Percentiles rank a stretch among this genome's conserved stretches.
Evolutionary conservation across 2,329 filamentous ascomycete genomes (phyloP).

Genomic region (Cryphonectria carpinicola): DNA sequence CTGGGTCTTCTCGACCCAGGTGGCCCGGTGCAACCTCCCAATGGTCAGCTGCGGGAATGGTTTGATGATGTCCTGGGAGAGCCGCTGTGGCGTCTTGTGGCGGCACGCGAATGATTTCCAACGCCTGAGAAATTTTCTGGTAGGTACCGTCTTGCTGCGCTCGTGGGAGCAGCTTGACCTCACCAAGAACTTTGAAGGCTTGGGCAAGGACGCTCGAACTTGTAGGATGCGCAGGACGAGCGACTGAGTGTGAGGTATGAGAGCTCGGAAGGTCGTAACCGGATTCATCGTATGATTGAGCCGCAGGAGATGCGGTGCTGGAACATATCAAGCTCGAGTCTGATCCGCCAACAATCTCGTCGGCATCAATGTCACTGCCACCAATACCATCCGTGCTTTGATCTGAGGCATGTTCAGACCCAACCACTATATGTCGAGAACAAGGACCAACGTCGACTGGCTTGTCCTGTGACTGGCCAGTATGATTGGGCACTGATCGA

Average conservation of each 20-base stretch:
- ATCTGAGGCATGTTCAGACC: not conserved
- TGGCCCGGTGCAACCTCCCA: slow-evolving; percentile 22
- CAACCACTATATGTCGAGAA: not conserved
- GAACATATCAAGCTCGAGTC: no score
- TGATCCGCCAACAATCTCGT: not conserved
- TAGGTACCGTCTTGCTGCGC: not conserved
- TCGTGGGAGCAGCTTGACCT: slow-evolving; percentile 2
- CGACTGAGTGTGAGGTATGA: not conserved
- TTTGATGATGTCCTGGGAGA: not conserved
- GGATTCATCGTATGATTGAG: not conserved
- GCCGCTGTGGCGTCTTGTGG: no score
- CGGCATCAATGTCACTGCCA: not conserved
- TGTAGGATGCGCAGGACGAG: not conserved
- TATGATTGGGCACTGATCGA: not conserved
- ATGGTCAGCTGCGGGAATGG: not conserved
- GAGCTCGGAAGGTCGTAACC: not conserved
- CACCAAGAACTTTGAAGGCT: slow-evolving; percentile 12
- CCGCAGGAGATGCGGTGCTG: not conserved
- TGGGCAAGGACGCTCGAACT: not conserved
- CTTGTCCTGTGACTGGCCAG: not conserved
- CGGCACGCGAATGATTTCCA: not conserved
- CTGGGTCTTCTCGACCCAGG: not conserved
- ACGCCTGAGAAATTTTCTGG: not conserved
- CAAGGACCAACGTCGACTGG: not conserved
- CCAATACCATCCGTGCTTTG: not conserved